Evolutionary conservation across 129 eudicot genomes (phyloP), one percentile per base, ranked within the genome.

Genomic region (Chrysanthemum makinoi): DNA sequence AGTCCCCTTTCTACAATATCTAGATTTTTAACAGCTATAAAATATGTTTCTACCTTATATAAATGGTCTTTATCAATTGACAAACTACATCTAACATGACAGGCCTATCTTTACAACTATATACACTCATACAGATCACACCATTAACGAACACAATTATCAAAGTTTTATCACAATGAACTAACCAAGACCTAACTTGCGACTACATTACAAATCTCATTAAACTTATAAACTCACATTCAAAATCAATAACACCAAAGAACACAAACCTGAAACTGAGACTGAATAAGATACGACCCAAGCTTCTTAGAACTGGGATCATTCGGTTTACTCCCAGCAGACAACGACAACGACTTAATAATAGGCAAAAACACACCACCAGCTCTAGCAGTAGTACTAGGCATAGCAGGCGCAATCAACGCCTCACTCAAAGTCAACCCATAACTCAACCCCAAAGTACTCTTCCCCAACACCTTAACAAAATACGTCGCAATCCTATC

Each of bases 331-430:
- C 98, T 93, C 65, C 96, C 96, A 0, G 88, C 91, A 2, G 96
- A 83, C 9, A 78, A 62, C 0, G 96, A 80, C 51, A 89, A 77
- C 5, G 96, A 93, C 82, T 89, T 89, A 20, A 92, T 92, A 74
- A 93, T 93, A 0, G 96, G 98, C 84, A 93, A 80, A 71, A 93
- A 93, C 50, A 92, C 94, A 6, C 98, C 96, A 39, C 98, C 98
- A 7, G 96, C 98, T 63, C 98, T 85, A 2, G 96, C 98, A 1
- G 98, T 93, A 18, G 98, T 89, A 59, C 96, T 89, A 2, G 96
- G 98, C 98, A 93, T 93, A 30, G 96, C 98, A 75, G 98, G 98
- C 50, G 96, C 96, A 73, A 93, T 88, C 77, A 93, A 73, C 3
- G 92, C 91, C 83, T 93, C 98, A 60, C 96, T 86, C 80, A 89